Base-by-base conservation (phyloP, 202 grass and related monocot genomes). In the Schoenoplectus tabernaemontani region DNA sequence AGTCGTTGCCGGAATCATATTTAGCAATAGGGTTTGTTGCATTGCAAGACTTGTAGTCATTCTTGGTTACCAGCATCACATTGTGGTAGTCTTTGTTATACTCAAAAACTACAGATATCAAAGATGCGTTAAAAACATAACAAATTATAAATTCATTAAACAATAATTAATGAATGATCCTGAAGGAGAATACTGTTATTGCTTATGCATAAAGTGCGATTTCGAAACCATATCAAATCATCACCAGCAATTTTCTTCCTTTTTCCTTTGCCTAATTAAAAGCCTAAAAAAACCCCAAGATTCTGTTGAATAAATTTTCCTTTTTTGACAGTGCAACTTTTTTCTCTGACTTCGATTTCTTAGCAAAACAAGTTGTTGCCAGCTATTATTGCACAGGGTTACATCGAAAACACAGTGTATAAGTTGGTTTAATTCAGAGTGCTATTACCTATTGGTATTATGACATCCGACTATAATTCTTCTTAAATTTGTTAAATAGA, bases 51-150 rank as follows among this genome's bases (percentile, higher is more conserved):
- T 87, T 82, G 84, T 88, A 96, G 59, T 92, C 84, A 1, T 64
- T 59, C 80, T 92, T 96, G 12, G 58, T 90, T 82, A 96, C 93
- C 87, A 90, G 87, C 86, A 96, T 76, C 69, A 96, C 93, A 69
- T 96, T 92, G 88, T 96, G 93, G 86, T 87, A 92, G 11, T 85
- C 83, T 67, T 83, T 81, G 11, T 91, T 89, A 80, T 96, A 92
- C 76, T 42, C 68, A 76, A 96, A 96, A 77, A 76, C 93, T 96
- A 82, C 82, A 41, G 5, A 34, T 17, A 57, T 53, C 4, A 57
- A 20, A 61, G 1, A 28, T 68, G 20, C 3, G n/a, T 53, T 54
- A 65, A 42, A 44, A 62, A 78, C 9, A 33, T 4, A 16, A 51
- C 48, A 51, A 51, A 51, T 51, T 39, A 7, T 9, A 38, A 42